A percentile compares a stretch with the other conserved stretches of the same genome.
These are phyloP conservation scores for Cryptosporidium baileyi DNA, from an alignment of 169 alveolate species.

Conservation along the genomic window DNA sequence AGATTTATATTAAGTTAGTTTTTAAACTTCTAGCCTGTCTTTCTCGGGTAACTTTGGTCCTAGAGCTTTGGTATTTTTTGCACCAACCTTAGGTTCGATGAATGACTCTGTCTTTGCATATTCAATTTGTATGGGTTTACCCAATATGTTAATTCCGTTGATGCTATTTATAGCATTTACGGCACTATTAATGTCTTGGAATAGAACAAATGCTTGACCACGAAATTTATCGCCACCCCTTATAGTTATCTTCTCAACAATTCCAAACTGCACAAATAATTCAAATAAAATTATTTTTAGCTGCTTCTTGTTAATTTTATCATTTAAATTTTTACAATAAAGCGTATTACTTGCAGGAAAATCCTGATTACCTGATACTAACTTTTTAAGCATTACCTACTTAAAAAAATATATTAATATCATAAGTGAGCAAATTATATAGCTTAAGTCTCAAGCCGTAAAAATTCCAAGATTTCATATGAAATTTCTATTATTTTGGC, in stretches of 20 bases:
- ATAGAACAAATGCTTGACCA: conserved; percentile 59
- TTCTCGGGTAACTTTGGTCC: conserved; percentile 32
- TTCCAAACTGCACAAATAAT: conserved; percentile 47
- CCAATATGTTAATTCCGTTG: conserved; percentile 26
- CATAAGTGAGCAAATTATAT: too few species aligned
- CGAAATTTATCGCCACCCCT: conserved; percentile 47
- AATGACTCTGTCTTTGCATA: conserved; percentile 23
- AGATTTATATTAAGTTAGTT: neutral
- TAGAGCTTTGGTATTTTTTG: neutral
- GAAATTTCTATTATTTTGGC: too few species aligned
- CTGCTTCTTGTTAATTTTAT: conserved; percentile 38
- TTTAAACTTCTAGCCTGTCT: too few species aligned
- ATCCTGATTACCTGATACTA: conserved; percentile 33
- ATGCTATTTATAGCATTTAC: conserved; percentile 34
- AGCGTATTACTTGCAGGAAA: conserved; percentile 45
- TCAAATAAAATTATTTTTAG: conserved; percentile 21
- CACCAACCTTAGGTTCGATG: neutral
- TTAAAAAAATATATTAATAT: too few species aligned
- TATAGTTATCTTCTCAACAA: conserved; percentile 30
- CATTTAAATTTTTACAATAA: conserved; percentile 58
- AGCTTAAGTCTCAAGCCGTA: too few species aligned
- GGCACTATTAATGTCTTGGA: conserved; percentile 43
- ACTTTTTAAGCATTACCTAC: conserved; percentile 26
- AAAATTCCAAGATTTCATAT: too few species aligned
- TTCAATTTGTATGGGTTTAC: conserved; percentile 44